A percentile compares a stretch with the other conserved stretches of the same genome.
Conservation (phyloP, 163 green algal species). For the Trebouxiophyceae sp. region DNA sequence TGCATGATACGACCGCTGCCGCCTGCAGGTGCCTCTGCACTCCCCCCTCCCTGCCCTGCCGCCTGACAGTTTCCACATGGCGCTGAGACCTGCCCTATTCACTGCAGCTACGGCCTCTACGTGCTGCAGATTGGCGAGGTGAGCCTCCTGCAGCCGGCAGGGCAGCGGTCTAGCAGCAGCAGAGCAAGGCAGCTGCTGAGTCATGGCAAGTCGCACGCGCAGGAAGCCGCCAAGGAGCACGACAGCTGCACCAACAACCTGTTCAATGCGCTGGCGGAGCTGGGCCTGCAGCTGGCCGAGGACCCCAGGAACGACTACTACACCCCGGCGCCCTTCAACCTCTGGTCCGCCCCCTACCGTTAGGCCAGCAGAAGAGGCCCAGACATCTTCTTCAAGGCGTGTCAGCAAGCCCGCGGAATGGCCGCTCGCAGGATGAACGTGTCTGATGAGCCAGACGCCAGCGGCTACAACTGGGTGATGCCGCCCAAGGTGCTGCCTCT, state of each 20-base stretch:
- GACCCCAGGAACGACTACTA: slow-evolving; percentile 13
- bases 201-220: too few species aligned
- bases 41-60: too few species aligned
- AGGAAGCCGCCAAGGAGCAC: slow-evolving; percentile 20
- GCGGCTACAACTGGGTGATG: slow-evolving; percentile 2
- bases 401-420: too few species aligned
- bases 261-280: slow-evolving; percentile 10
- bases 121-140: slow-evolving; percentile 12
- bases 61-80: too few species aligned
- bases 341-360: slow-evolving; percentile 14
- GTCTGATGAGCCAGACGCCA: slow-evolving; percentile 2
- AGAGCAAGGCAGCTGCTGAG: too few species aligned
- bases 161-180: neutral
- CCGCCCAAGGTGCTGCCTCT: neutral
- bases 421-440: slow-evolving; percentile 11
- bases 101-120: slow-evolving; percentile 7
- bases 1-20: slow-evolving; percentile 21
- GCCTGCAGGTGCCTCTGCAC: slow-evolving; percentile 11
- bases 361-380: slow-evolving; percentile 6
- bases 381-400: too few species aligned
- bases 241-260: slow-evolving; percentile 27
- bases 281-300: slow-evolving; percentile 14
- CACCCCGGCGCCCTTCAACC: slow-evolving; percentile 23
- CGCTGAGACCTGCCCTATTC: slow-evolving; percentile 7
- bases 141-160: too few species aligned